phyloP scores from a whole-genome alignment of 2,329 filamentous ascomycete genomes.

The Sporothrix humicola region DNA sequence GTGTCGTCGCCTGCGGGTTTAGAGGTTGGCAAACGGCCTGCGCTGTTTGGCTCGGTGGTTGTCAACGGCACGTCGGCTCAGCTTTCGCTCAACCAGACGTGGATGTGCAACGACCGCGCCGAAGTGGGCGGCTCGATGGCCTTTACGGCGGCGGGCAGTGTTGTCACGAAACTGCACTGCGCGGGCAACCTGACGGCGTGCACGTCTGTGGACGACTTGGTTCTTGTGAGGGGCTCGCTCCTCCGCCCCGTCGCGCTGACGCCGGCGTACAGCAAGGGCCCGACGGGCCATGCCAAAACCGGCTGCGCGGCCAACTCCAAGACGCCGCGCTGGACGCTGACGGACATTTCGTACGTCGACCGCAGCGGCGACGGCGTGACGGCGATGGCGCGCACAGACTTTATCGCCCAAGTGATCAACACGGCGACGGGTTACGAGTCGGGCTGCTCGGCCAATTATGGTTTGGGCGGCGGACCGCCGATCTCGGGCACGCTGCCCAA shows the following conservation, averaged over 20 bases:
- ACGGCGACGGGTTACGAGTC: slow-evolving; percentile 20
- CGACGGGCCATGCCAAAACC: not conserved
- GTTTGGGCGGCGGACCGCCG: not conserved
- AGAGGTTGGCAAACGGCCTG: too few relatives aligned
- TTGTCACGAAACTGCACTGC: not conserved
- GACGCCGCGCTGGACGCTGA: slow-evolving; percentile 1
- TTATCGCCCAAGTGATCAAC: slow-evolving; percentile 14
- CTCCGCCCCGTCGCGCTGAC: not conserved
- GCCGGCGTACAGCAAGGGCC: slow-evolving; percentile 8
- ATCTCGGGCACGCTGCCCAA: slow-evolving; percentile 8
- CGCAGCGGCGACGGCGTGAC: slow-evolving; percentile 18
- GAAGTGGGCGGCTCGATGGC: not conserved
- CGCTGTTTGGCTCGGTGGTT: not conserved
- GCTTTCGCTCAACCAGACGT: slow-evolving; percentile 3
- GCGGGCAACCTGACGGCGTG: not conserved
- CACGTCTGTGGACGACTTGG: not conserved
- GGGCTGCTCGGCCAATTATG: slow-evolving; percentile 24
- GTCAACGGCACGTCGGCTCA: not conserved
- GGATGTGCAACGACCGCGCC: slow-evolving; percentile 14
- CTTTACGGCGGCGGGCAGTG: not conserved
- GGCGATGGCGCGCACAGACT: not conserved
- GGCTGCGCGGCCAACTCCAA: slow-evolving; percentile 13
- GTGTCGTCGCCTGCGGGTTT: not conserved
- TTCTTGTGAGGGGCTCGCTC: not conserved
- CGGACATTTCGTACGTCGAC: slow-evolving; percentile 16